Evolutionary conservation across 2,329 filamentous ascomycete genomes (phyloP).

Genomic region (Clonostachys chloroleuca): DNA sequence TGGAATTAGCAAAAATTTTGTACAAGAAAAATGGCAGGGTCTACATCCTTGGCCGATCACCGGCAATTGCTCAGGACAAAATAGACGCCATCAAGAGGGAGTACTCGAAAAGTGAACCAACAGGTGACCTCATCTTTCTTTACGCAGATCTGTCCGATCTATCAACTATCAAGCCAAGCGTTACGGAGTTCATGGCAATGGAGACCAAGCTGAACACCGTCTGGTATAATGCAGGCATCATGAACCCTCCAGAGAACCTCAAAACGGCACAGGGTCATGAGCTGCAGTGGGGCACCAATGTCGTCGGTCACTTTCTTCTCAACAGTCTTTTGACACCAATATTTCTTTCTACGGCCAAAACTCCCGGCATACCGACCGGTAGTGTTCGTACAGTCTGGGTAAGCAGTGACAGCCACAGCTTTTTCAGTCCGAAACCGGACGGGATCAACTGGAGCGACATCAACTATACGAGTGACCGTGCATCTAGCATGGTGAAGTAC

Average conservation of each 20-base stretch:
- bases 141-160: conserved; percentile 30
- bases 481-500: no score
- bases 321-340: conserved; percentile 25
- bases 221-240: conserved; percentile 35
- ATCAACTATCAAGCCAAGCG: conserved; percentile 18
- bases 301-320: conserved; percentile 29
- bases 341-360: conserved; percentile 19
- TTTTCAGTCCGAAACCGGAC: no score
- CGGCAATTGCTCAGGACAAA: conserved; percentile 29
- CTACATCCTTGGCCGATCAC: conserved; percentile 42
- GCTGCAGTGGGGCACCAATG: conserved; percentile 31
- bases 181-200: conserved; percentile 11
- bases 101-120: conserved; percentile 22
- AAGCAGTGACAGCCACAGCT: no score
- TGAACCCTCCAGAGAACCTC: conserved; percentile 24
- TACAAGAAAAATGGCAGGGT: conserved; percentile 46
- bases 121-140: conserved; percentile 31
- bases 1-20: conserved; percentile 43
- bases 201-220: conserved; percentile 24
- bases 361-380: no score
- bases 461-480: no score
- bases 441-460: no score
- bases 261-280: conserved; percentile 31
- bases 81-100: conserved; percentile 31
- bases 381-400: no score